A percentile compares a stretch with the other conserved stretches of the same genome.
Evolutionary conservation across 2,329 filamentous ascomycete species (phyloP).

Genomic region (Akanthomyces muscarius): DNA sequence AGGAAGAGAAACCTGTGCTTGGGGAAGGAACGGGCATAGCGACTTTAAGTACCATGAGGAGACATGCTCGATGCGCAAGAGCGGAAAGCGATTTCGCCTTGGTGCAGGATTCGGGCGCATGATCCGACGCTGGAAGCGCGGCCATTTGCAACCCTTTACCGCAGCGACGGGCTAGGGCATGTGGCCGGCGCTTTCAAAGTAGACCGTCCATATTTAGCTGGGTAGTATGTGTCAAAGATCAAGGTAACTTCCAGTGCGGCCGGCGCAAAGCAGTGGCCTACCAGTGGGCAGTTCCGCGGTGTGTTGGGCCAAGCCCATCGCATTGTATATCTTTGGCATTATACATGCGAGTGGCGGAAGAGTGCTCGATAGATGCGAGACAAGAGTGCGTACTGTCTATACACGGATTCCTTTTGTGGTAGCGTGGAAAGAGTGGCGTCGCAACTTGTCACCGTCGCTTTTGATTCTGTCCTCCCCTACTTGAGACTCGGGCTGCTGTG

Average conservation of each 20-base stretch:
- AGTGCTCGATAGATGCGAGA: not conserved
- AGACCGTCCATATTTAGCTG: too few relatives aligned
- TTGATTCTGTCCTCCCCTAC: not conserved
- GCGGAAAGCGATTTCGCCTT: not conserved
- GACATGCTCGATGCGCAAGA: not conserved
- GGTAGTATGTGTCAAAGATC: not conserved
- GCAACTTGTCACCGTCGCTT: not conserved
- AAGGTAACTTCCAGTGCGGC: not conserved
- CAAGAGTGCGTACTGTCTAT: not conserved
- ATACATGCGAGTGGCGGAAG: not conserved
- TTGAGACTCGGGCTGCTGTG: not conserved
- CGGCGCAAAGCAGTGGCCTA: not conserved
- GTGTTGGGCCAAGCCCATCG: not conserved
- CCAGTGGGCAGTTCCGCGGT: not conserved
- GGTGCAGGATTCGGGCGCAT: not conserved
- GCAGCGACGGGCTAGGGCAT: not conserved
- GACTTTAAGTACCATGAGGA: not conserved
- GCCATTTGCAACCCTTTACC: not conserved
- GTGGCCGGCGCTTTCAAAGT: not conserved
- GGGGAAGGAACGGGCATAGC: not conserved
- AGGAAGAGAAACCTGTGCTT: not conserved
- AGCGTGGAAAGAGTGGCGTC: not conserved
- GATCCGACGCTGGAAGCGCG: constrained; percentile 1
- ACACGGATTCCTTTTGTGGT: not conserved
- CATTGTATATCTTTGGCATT: not conserved